phyloP scores from a whole-genome alignment of 108 stramenopile genomes.

The Conticribra guillardii region DNA sequence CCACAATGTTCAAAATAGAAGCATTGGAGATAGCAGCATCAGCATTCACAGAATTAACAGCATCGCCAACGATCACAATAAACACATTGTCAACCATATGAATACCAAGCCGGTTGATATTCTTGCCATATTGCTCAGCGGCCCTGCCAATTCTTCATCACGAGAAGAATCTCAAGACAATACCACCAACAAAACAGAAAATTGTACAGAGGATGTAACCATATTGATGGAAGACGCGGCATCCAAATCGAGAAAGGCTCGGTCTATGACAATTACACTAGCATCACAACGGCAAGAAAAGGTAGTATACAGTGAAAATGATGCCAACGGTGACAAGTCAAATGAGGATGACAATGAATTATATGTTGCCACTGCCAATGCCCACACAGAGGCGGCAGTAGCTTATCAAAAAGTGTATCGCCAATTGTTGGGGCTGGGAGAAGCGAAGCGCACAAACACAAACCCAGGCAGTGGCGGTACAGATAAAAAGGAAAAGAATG shows the following conservation, averaged over 20 bases:
- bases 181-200: not conserved
- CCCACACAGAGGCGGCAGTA: slow-evolving; percentile 39
- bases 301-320: not conserved
- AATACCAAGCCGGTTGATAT: slow-evolving; percentile 36
- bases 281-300: slow-evolving; percentile 19
- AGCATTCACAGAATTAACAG: too few species aligned
- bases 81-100: too few species aligned
- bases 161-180: not conserved
- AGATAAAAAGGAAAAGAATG: not conserved
- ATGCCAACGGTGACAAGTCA: not conserved
- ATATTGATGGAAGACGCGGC: slow-evolving; percentile 36
- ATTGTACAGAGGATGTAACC: slow-evolving; percentile 21
- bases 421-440: slow-evolving; percentile 22
- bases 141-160: not conserved
- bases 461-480: too few species aligned
- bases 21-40: not conserved
- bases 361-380: slow-evolving; percentile 34
- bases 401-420: slow-evolving; percentile 40
- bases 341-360: slow-evolving; percentile 17
- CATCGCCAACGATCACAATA: too few species aligned
- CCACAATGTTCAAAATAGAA: not conserved
- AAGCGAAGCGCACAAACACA: not conserved
- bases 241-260: slow-evolving; percentile 36
- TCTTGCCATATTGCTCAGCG: slow-evolving; percentile 31
- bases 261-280: slow-evolving; percentile 40